These are phyloP conservation scores for Strobilomyces echinocephalus DNA, from an alignment of 768 basidiomycete genomes.

Conservation along the genomic window DNA sequence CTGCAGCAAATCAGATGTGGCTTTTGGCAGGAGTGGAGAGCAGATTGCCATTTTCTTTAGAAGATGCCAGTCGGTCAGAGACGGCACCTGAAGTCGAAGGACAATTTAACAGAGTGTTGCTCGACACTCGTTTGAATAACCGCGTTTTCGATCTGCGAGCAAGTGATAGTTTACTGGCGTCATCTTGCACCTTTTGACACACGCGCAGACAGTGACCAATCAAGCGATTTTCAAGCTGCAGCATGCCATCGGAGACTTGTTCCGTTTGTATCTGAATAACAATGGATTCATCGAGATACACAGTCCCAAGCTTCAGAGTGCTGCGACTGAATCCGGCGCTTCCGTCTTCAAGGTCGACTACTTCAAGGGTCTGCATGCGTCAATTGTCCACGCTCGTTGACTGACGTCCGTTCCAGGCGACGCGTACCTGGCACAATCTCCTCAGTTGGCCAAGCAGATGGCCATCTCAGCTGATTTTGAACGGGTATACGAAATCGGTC, in stretches of 20 bases:
- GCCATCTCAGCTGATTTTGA: constrained; percentile 98
- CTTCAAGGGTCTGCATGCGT: constrained; percentile 68
- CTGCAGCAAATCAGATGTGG: constrained; percentile 53
- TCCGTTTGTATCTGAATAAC: constrained; percentile 73
- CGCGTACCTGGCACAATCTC: constrained; percentile 94
- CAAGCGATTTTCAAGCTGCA: constrained; percentile 94
- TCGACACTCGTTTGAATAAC: constrained; percentile 93
- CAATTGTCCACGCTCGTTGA: background rate
- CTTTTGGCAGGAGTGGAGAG: constrained; percentile 76
- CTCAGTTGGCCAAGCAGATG: constrained; percentile 99
- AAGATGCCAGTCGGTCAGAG: constrained; percentile 87
- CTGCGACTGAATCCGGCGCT: constrained; percentile 95
- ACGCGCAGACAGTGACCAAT: constrained; percentile 79
- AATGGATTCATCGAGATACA: constrained; percentile 92
- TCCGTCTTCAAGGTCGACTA: constrained; percentile 97
- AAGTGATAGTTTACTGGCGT: constrained; percentile 25
- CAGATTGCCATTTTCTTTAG: constrained; percentile 84
- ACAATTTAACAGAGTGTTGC: constrained; percentile 74
- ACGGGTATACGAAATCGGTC: constrained; percentile 94
- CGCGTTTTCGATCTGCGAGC: constrained; percentile 91
- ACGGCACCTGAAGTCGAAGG: constrained; percentile 56
- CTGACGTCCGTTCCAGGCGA: constrained; percentile 45
- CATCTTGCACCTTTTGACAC: constrained; percentile 5
- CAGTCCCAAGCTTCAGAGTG: constrained; percentile 94
- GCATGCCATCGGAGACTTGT: constrained; percentile 80